Base-by-base conservation (phyloP, 2,329 filamentous ascomycete species). In the Aspergillus pseudoterreus region DNA sequence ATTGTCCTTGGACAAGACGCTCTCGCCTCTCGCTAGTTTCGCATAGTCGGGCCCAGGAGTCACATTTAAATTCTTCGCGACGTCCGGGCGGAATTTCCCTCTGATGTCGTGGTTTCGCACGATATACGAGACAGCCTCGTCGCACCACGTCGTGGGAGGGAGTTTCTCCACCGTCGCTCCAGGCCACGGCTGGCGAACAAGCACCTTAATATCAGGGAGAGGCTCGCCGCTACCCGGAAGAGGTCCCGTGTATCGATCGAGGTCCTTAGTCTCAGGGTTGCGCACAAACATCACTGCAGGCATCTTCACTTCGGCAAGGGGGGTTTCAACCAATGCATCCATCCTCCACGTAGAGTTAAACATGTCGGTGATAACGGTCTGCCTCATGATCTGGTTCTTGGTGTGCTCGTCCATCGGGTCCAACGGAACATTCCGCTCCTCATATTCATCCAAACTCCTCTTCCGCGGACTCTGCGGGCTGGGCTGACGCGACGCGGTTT, bases 51-150 rank as follows among this genome's bases (percentile, higher is more conserved):
- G 67, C 1, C 82, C 84, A 47, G 75, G 79, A 17, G 73, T 71
- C 0, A 97, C 81, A 1, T 86, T 86, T 2, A 91, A 73, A 24
- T 74, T 76, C 54, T 74, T 78, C 0, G 91, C 92, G 51, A 78
- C 82, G 44, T 79, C 67, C 0, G 82, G 74, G 54, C 89, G 78
- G 64, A 99, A 96, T 63, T 87, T 92, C 47, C 94, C 94, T 49
- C 94, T 83, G 49, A 87, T 80, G 35, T 85, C 78, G 56, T 90
- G 83, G 49, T 83, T 84, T 60, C 90, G 88, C 65, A 95, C 80
- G 52, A 99, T 86, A 70, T 99, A 99, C 52, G 87, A 95, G 60
- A 96, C 76, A 5, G 90, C 85, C 43, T 85, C 83, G 24, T 76
- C 75, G 1, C 82, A 82, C 4, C 85, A 86, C 17, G 76, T 73